Base-by-base conservation (phyloP, 495 filamentous ascomycete species). In the Annulohypoxylon maeteangense region DNA sequence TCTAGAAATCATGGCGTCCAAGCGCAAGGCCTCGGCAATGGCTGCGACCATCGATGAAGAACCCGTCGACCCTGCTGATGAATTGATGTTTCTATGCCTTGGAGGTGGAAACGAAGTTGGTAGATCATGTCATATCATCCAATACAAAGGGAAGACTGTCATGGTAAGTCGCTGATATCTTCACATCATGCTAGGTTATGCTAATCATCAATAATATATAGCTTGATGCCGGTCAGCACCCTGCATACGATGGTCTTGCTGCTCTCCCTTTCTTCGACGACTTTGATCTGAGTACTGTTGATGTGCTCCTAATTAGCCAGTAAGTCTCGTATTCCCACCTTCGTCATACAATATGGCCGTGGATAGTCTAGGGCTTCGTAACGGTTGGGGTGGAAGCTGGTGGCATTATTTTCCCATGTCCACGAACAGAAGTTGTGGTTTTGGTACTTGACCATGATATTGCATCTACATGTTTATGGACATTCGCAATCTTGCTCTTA, bases 101-200 rank as follows among this genome's bases (percentile, higher is more conserved):
- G 95, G 95, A 56, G 95, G 95, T 64, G 95, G 95, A 38, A 98
- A 97, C 78, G 95, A 99, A 80, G 95, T 99, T 61, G 95, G 95
- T 58, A 87, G 95, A 62, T 98, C 95, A 65, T 98, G 95, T 81
- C 95, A 99, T 78, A 97, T 99, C 64, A 88, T 99, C 27, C 93
- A 98, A 75, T 99, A 99, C 86, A 99, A 98, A 76, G 95, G 95
- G 18, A 99, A 99, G 77, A 98, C 95, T 5, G 92, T 99, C 65
- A 99, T 99, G 95, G 93, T 95, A 82, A 64, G 90, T 81, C 65
- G 14, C 7, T 44, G 78, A 79, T 36, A 82, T 18, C 20, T 34
- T 25, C 34, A 11, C 4, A 10, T 10, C 32, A 7, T 12, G 18
- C 54, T 23, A 57, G 48, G n/a, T 22, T 3, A 31, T 2, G 10